These are phyloP conservation scores for Globisporangium recalcitrans DNA, from an alignment of 352 stramenopile genomes.

Conservation along the genomic window DNA sequence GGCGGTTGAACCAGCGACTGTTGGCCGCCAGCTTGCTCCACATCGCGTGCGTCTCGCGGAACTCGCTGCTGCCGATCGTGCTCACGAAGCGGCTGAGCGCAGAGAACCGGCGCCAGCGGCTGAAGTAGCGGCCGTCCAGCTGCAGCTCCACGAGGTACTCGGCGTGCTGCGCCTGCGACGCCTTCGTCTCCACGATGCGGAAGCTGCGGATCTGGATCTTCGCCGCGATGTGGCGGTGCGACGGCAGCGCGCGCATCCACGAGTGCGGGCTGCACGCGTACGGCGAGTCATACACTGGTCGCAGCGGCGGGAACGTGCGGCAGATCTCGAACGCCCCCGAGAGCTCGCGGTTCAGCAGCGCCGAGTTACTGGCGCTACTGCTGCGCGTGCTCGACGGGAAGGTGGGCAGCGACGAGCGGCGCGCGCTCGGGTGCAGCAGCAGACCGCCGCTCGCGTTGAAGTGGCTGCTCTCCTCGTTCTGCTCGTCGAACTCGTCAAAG, in stretches of 20 bases:
- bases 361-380: slow-evolving; percentile 17
- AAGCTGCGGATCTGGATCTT: slow-evolving; percentile 83
- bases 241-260: slow-evolving; percentile 61
- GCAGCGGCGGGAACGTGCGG: slow-evolving; percentile 59
- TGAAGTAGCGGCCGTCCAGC: slow-evolving; percentile 70
- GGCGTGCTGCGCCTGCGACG: slow-evolving; percentile 51
- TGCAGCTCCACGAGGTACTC: slow-evolving; percentile 81
- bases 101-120: slow-evolving; percentile 70
- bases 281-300: slow-evolving; percentile 46
- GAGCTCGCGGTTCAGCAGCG: slow-evolving; percentile 54
- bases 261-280: slow-evolving; percentile 58
- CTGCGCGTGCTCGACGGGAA: slow-evolving; percentile 9
- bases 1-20: slow-evolving; percentile 78
- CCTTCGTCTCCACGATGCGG: slow-evolving; percentile 60
- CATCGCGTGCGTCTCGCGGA: slow-evolving; percentile 40
- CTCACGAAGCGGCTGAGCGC: slow-evolving; percentile 61
- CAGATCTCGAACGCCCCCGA: slow-evolving; percentile 68
- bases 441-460: slow-evolving; percentile 6
- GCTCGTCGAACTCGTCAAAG: slow-evolving; percentile 60
- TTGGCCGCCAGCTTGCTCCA: slow-evolving; percentile 53
- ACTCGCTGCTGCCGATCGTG: slow-evolving; percentile 49
- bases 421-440: not conserved
- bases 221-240: slow-evolving; percentile 67
- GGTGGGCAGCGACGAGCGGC: slow-evolving; percentile 29
- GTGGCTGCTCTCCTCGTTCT: slow-evolving; percentile 31